These are phyloP conservation scores for Haberlea rhodopensis DNA, from an alignment of 257 asterid species.

Conservation along the genomic window DNA sequence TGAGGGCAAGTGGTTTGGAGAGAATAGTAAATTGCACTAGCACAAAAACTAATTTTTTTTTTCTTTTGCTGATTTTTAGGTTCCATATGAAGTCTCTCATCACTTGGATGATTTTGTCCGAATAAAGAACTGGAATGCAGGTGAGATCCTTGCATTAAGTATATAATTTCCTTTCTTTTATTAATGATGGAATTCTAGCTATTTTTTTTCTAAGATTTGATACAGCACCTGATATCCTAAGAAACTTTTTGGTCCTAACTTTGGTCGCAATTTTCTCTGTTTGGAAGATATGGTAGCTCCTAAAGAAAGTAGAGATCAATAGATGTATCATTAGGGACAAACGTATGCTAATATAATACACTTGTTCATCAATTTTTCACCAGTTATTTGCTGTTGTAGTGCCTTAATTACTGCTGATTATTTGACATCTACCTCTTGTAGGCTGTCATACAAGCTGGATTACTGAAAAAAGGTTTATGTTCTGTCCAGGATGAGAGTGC, in stretches of 20 bases:
- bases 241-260: conserved; percentile 16
- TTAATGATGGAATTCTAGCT: conserved; percentile 8
- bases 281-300: conserved; percentile 6
- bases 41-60: conserved; percentile 20
- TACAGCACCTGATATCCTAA: background rate
- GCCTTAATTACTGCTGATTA: conserved; percentile 22
- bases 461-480: conserved; percentile 75
- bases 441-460: conserved; percentile 85
- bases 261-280: conserved; percentile 6
- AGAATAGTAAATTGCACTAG: conserved; percentile 4
- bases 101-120: conserved; percentile 83
- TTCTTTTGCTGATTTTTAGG: conserved; percentile 47
- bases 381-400: conserved; percentile 8
- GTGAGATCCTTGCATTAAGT: conserved; percentile 31
- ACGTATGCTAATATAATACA: conserved; percentile 1
- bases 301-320: conserved; percentile 8
- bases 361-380: conserved; percentile 15
- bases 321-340: conserved; percentile 5
- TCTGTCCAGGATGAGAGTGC: conserved; percentile 99
- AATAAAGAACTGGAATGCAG: conserved; percentile 84
- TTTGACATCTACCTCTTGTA: conserved; percentile 32
- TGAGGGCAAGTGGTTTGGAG: conserved; percentile 4
- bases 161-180: background rate
- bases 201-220: too few relatives aligned
- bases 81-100: conserved; percentile 67